phyloP scores from a whole-genome alignment of 1,139 yeast genomes.

The Saccharomyces pastorianus region DNA sequence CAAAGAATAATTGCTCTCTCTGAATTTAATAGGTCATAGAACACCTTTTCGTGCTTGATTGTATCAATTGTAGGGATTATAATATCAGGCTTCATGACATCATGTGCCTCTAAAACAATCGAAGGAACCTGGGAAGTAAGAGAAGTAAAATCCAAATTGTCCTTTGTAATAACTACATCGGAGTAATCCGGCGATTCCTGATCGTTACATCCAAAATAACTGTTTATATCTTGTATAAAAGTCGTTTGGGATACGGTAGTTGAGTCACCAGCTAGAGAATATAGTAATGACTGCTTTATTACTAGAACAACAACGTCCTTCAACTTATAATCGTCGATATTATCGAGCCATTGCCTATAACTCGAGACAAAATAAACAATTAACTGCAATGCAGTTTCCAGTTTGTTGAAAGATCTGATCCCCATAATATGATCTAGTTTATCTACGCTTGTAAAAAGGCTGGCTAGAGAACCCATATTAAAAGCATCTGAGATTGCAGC shows the following conservation, averaged over 20 bases:
- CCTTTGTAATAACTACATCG: conserved; percentile 43
- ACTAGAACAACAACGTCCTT: background rate
- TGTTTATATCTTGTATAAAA: background rate
- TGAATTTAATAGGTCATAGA: conserved; percentile 50
- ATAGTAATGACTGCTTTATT: background rate
- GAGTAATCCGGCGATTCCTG: conserved; percentile 13
- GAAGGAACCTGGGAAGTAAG: conserved; percentile 41
- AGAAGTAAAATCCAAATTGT: conserved; percentile 44
- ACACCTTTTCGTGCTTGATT: conserved; percentile 51
- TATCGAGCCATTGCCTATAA: background rate
- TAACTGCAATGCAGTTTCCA: background rate
- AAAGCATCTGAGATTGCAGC: background rate
- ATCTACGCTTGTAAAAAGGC: background rate
- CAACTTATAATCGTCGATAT: background rate
- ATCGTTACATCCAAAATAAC: background rate
- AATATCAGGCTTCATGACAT: conserved; percentile 53
- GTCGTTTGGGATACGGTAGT: background rate
- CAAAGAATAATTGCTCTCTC: conserved; percentile 64
- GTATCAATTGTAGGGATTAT: conserved; percentile 82
- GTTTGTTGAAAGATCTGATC: background rate
- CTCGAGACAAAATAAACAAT: background rate
- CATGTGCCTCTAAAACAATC: conserved; percentile 52
- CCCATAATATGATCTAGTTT: background rate
- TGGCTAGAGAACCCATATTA: background rate
- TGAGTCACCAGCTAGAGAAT: background rate